phyloP scores from a whole-genome alignment of 371 early-diverging fungal species.

The Rhizopus sp. region DNA sequence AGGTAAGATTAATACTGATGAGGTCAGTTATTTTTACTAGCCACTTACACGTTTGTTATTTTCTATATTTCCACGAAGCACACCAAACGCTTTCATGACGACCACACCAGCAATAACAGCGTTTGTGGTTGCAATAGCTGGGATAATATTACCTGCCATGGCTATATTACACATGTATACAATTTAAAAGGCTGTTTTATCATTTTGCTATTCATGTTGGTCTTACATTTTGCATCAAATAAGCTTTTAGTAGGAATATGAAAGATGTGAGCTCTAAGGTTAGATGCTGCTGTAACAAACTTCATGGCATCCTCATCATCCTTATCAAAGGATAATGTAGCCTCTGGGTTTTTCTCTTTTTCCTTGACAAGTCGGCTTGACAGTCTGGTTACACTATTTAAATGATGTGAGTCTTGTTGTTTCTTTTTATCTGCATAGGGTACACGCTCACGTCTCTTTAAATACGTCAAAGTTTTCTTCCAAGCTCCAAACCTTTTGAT shows the following conservation, averaged over 20 bases:
- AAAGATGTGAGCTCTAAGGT: conserved; percentile 84
- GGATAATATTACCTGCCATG: conserved; percentile 99
- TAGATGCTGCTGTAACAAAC: conserved; percentile 93
- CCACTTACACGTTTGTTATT: conserved; percentile 14
- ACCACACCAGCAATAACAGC: conserved; percentile 98
- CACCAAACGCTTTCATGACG: conserved; percentile 80
- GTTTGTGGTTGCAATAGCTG: conserved; percentile 99
- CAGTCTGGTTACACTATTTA: conserved; percentile 42
- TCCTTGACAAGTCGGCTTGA: conserved; percentile 43
- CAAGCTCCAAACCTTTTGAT: conserved; percentile 73
- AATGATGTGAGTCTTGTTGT: not conserved
- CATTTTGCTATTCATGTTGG: not conserved
- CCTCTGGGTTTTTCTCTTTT: conserved; percentile 46
- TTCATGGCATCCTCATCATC: conserved; percentile 88
- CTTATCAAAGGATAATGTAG: conserved; percentile 83
- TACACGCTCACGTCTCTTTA: conserved; percentile 45
- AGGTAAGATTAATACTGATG: not conserved
- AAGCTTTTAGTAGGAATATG: conserved; percentile 76
- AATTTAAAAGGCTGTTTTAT: not conserved
- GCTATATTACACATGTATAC: conserved; percentile 51
- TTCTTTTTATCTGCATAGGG: not conserved
- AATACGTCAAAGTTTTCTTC: conserved; percentile 59
- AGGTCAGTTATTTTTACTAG: not conserved
- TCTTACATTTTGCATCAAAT: conserved; percentile 87
- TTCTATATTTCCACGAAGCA: conserved; percentile 28